Percentiles rank a stretch among this genome's conserved stretches.
Evolutionary conservation across 495 filamentous ascomycete genomes (phyloP).

Genomic region (Oidiodendron maius): DNA sequence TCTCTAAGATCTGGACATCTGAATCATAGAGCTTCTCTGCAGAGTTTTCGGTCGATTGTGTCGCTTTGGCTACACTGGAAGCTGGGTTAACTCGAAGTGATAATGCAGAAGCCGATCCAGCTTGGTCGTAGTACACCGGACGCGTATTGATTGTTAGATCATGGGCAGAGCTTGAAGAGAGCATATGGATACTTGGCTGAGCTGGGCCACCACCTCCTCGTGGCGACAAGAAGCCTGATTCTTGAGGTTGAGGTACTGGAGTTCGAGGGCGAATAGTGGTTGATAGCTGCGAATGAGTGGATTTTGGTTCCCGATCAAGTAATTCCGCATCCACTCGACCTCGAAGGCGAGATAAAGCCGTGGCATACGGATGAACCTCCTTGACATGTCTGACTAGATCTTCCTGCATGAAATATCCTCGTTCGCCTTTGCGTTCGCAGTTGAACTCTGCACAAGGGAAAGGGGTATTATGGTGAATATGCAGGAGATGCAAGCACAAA

Average conservation of each 20-base stretch:
- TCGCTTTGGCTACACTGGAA: neutral
- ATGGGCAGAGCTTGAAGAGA: conserved; percentile 10
- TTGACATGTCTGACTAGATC: conserved; percentile 21
- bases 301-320: neutral
- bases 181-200: neutral
- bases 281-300: neutral
- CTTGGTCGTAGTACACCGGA: neutral
- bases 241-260: neutral
- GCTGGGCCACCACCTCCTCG: neutral
- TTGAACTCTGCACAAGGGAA: conserved; percentile 19
- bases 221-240: conserved; percentile 15
- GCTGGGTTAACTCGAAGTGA: conserved; percentile 16
- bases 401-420: conserved; percentile 19
- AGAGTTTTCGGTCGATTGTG: neutral
- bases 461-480: conserved; percentile 17
- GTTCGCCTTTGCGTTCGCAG: conserved; percentile 14
- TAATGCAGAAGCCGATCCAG: conserved; percentile 16
- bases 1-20: neutral
- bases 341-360: conserved; percentile 16
- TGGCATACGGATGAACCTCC: conserved; percentile 11
- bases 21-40: neutral
- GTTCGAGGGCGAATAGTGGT: neutral
- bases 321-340: conserved; percentile 16
- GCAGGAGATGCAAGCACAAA: conserved; percentile 18
- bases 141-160: conserved; percentile 8